These are phyloP conservation scores for Quambalaria eucalypti DNA, from an alignment of 1,284 basidiomycete genomes.

Conservation along the genomic window DNA sequence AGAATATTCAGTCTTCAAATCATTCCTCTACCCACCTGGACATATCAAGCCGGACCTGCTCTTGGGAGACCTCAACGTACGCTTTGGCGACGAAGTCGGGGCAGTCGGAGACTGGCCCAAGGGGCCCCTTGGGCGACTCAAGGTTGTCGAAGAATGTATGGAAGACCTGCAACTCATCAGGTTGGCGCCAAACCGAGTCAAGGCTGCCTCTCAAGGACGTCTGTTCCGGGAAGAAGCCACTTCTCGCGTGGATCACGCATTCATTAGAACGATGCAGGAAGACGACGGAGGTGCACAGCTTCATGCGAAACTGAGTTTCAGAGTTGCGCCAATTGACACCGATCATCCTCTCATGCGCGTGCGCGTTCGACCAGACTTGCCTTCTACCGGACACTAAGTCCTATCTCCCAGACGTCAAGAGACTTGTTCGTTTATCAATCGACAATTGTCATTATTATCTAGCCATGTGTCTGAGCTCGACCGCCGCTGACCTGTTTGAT, in stretches of 20 bases:
- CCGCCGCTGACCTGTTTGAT: no score
- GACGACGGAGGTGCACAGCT: neutral
- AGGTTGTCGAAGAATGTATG: neutral
- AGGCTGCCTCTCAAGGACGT: neutral
- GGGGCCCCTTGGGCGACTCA: neutral
- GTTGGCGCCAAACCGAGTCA: no score
- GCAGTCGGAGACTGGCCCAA: neutral
- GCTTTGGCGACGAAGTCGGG: neutral
- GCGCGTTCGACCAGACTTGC: no score
- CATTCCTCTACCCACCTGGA: constrained; percentile 20
- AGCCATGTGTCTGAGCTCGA: no score
- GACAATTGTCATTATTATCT: no score
- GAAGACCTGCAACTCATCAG: neutral
- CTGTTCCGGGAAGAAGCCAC: neutral
- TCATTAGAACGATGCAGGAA: neutral
- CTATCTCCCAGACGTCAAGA: no score
- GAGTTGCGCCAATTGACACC: neutral
- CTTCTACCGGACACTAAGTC: no score
- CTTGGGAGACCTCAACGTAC: neutral
- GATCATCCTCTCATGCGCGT: neutral
- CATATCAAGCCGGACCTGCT: constrained; percentile 43
- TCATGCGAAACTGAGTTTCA: neutral
- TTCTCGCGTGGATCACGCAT: neutral
- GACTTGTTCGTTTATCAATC: no score
- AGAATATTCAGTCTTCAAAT: constrained; percentile 33